A percentile compares a stretch with the other conserved stretches of the same genome.
These are phyloP conservation scores for Clonostachys sp. DNA, from an alignment of 2,329 filamentous ascomycete genomes.

Conservation along the genomic window DNA sequence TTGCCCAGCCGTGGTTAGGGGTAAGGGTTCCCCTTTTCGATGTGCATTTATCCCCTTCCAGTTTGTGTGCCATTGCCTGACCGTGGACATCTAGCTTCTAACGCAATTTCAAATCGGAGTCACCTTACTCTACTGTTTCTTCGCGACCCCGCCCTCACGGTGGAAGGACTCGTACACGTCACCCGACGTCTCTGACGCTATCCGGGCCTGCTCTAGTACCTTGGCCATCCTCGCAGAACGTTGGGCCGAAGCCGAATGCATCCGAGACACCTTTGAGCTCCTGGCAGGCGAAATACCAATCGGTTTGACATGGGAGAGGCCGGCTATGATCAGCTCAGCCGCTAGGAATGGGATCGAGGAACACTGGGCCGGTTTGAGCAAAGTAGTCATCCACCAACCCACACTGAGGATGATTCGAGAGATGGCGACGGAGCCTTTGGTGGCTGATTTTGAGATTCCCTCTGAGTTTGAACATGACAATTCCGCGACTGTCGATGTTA, in stretches of 20 bases:
- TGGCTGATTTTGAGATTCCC: neutral
- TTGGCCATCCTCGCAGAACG: constrained; percentile 5
- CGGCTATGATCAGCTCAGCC: neutral
- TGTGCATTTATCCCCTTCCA: too few species aligned
- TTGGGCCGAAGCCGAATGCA: constrained; percentile 3
- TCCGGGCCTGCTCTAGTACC: constrained; percentile 4
- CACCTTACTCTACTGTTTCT: constrained; percentile 5
- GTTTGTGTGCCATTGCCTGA: neutral
- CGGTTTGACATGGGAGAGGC: neutral
- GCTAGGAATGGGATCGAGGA: neutral
- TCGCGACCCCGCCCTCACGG: neutral
- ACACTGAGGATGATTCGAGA: constrained; percentile 4
- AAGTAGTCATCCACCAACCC: constrained; percentile 4
- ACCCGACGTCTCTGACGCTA: constrained; percentile 4
- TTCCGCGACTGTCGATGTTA: too few species aligned
- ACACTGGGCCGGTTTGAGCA: constrained; percentile 1
- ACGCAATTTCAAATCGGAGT: constrained; percentile 4
- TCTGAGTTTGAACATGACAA: too few species aligned
- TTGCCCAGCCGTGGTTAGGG: constrained; percentile 4
- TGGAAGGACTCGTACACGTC: constrained; percentile 2
- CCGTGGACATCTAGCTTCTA: neutral
- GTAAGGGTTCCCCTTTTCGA: neutral
- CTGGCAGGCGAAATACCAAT: neutral
- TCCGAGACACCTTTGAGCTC: constrained; percentile 4
- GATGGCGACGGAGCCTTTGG: constrained; percentile 3